Conservation (phyloP, 163 green algal species). For the Coccomyxa subellipsoidea region DNA sequence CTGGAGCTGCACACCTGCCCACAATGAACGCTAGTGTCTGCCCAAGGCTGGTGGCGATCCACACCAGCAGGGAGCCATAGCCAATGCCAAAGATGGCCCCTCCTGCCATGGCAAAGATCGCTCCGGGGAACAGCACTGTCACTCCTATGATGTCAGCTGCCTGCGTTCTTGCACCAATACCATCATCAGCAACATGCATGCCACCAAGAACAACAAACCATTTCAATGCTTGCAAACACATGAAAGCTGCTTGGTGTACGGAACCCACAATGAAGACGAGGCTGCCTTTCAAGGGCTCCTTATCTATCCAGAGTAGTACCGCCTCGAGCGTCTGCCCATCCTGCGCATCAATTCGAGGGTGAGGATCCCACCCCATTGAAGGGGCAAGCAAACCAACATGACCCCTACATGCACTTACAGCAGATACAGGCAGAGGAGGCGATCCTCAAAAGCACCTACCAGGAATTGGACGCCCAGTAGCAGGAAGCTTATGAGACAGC, state of each 20-base stretch:
- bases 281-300: slow-evolving; percentile 1
- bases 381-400: too few relatives aligned
- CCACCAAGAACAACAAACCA: not conserved
- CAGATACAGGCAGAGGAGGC: too few relatives aligned
- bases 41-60: slow-evolving; percentile 60
- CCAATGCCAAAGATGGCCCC: slow-evolving; percentile 68
- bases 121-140: not conserved
- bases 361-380: too few relatives aligned
- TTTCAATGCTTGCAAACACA: not conserved
- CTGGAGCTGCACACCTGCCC: slow-evolving; percentile 36
- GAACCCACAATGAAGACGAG: not conserved
- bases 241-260: not conserved
- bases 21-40: slow-evolving; percentile 77
- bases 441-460: not conserved
- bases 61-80: slow-evolving; percentile 54
- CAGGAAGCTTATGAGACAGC: not conserved
- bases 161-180: not conserved
- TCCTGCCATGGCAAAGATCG: slow-evolving; percentile 25
- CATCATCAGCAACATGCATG: not conserved
- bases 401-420: too few relatives aligned
- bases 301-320: slow-evolving; percentile 9
- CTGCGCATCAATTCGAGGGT: not conserved
- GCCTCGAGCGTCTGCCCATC: not conserved
- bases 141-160: not conserved
- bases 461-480: not conserved